Evolutionary conservation across 2,329 filamentous ascomycete genomes (phyloP).

Genomic region (Daldinia sp.): DNA sequence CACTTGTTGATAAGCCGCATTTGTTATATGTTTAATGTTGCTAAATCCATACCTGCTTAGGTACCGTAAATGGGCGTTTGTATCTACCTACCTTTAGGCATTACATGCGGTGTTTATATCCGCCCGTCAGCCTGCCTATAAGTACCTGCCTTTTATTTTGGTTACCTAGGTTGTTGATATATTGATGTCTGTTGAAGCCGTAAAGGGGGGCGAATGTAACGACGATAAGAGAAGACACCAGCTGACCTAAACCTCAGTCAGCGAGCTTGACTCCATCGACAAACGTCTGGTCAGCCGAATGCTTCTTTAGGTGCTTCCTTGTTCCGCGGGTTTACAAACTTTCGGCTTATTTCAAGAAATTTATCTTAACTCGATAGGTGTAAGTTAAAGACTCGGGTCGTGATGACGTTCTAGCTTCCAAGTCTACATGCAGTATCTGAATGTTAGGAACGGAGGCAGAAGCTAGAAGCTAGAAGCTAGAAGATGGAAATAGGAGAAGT

Average conservation of each 20-base stretch:
- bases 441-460: too few species aligned
- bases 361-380: too few species aligned
- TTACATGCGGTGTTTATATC: neutral
- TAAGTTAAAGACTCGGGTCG: too few species aligned
- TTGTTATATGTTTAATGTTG: too few species aligned
- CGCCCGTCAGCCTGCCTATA: neutral
- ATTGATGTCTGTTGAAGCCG: conserved; percentile 3
- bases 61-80: neutral
- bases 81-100: neutral
- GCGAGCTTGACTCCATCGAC: neutral
- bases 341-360: too few species aligned
- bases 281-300: neutral
- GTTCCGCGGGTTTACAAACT: too few species aligned
- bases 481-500: too few species aligned
- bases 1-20: neutral
- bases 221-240: conserved; percentile 25
- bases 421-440: too few species aligned
- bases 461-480: too few species aligned
- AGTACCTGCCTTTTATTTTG: too few species aligned
- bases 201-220: conserved; percentile 32
- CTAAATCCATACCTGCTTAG: too few species aligned
- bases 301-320: neutral
- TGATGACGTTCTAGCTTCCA: too few species aligned
- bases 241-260: conserved; percentile 22
- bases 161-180: neutral